Base-by-base conservation (phyloP, 2,329 filamentous ascomycete species). In the Exophiala sp. region DNA sequence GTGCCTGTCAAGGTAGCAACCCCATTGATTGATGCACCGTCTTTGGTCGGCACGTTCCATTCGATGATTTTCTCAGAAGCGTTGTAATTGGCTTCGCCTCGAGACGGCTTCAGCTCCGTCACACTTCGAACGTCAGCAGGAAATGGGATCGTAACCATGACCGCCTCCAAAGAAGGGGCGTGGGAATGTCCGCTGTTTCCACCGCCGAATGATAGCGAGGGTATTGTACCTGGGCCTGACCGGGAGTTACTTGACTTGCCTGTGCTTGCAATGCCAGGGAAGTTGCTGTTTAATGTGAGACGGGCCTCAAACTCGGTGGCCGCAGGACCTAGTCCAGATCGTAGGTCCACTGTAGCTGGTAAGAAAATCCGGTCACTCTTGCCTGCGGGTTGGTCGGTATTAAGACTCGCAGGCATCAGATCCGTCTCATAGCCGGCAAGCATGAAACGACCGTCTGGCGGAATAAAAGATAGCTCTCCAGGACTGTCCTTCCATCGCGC, bases 351-450 rank as follows among this genome's bases (percentile, higher is more conserved):
- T 42, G 77, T 82, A 2, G 93, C 85, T 0, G 93, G 93, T 3
- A 97, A 71, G 63, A 89, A 88, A 11, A 97, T 73, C 58, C 79
- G 83, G 52, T 80, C 80, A 55, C 55, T 71, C 10, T 74, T 72
- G 46, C 69, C 77, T 1, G 79, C 68, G 46, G 70, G 77, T 14
- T 77, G 73, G 45, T 74, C 74, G 59, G 79, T 77, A 16, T 77
- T 74, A 58, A 73, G 75, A 13, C 82, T 78, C 43, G 85, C 79
- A 0, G 89, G 89, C 10, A 97, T 74, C 18, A 98, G 71, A 66
- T 98, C 88, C 16, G 95, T 88, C 67, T 96, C 91, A 64, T 98
- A 98, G 18, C 89, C 90, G 24, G 89, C 90, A 14, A 98, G 76
- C 34, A 95, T 86, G 66, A 97, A 98, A 37, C 88, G 81, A 24